Percentiles rank a stretch among this genome's conserved stretches.
Conservation (phyloP, 495 filamentous ascomycete genomes). For the Penicillium longicatenatum region DNA sequence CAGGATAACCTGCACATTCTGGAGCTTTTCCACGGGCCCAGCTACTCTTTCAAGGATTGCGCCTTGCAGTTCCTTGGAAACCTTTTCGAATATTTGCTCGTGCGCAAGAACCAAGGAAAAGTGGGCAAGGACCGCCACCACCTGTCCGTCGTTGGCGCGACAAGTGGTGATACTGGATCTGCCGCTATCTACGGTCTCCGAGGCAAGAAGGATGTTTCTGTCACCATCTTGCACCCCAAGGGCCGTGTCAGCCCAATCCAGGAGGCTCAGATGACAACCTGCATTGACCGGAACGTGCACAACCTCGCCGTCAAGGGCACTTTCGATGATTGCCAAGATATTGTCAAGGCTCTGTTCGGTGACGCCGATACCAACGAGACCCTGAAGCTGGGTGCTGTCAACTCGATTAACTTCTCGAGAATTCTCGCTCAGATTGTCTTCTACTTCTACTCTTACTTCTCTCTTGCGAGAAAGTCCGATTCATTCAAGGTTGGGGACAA, state of each 20-base stretch:
- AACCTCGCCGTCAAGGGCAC: constrained; percentile 82
- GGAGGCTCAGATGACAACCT: constrained; percentile 94
- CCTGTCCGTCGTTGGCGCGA: constrained; percentile 88
- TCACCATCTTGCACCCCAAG: constrained; percentile 87
- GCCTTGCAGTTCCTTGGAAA: constrained; percentile 92
- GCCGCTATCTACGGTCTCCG: constrained; percentile 96
- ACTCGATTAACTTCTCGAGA: constrained; percentile 50
- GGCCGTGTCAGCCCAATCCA: constrained; percentile 84
- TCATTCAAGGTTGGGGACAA: constrained; percentile 53
- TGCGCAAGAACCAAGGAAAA: constrained; percentile 76
- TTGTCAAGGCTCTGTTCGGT: constrained; percentile 87
- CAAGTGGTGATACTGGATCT: constrained; percentile 91
- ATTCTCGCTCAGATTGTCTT: constrained; percentile 94
- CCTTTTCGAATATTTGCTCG: constrained; percentile 93
- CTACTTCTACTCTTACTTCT: constrained; percentile 86
- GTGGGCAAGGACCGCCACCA: constrained; percentile 60
- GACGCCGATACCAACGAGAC: constrained; percentile 75
- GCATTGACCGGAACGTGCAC: constrained; percentile 82
- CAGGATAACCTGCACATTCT: constrained; percentile 76
- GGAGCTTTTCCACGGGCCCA: constrained; percentile 97
- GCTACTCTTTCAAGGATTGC: constrained; percentile 88
- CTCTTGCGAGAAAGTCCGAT: constrained; percentile 55
- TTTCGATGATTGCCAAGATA: constrained; percentile 97
- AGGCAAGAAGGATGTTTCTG: constrained; percentile 94
- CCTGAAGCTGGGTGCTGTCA: constrained; percentile 26